Conservation (phyloP, 306 rosid species). For the Lathyrus aphaca region DNA sequence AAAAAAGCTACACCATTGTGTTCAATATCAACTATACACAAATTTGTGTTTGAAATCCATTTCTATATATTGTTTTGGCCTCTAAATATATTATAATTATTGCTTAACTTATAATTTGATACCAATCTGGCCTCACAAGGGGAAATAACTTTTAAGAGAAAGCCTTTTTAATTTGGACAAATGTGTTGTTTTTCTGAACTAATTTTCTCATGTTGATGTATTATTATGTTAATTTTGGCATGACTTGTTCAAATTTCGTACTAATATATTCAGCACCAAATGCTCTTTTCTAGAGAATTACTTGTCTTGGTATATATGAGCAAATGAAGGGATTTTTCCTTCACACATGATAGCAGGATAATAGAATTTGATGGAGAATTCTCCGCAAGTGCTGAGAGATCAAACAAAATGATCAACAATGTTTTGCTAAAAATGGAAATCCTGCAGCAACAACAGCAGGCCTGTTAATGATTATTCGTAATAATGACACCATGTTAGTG, state of each 20-base stretch:
- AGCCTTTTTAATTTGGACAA: neutral
- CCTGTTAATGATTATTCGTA: slow-evolving; percentile 95
- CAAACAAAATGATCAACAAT: too few species aligned
- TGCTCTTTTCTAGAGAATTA: neutral
- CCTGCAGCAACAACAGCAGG: too few species aligned
- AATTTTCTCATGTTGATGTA: neutral
- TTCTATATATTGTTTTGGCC: slow-evolving; percentile 1
- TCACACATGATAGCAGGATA: too few species aligned
- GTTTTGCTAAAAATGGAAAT: too few species aligned
- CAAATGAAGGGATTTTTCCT: too few species aligned
- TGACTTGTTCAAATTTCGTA: neutral
- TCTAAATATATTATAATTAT: neutral
- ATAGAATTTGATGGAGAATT: too few species aligned
- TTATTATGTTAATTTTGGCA: neutral
- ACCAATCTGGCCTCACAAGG: neutral
- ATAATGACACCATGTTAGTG: slow-evolving; percentile 93
- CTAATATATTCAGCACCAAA: neutral
- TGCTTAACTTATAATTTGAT: neutral
- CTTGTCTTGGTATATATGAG: too few species aligned
- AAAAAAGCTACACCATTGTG: neutral
- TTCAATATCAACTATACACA: neutral
- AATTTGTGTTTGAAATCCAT: neutral
- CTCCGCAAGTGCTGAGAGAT: too few species aligned
- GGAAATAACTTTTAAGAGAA: neutral
- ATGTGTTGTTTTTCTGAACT: neutral